Percentiles rank a stretch among this genome's conserved stretches.
These are phyloP conservation scores for Kernera saxatilis DNA, from an alignment of 345 rosid species.

Conservation along the genomic window DNA sequence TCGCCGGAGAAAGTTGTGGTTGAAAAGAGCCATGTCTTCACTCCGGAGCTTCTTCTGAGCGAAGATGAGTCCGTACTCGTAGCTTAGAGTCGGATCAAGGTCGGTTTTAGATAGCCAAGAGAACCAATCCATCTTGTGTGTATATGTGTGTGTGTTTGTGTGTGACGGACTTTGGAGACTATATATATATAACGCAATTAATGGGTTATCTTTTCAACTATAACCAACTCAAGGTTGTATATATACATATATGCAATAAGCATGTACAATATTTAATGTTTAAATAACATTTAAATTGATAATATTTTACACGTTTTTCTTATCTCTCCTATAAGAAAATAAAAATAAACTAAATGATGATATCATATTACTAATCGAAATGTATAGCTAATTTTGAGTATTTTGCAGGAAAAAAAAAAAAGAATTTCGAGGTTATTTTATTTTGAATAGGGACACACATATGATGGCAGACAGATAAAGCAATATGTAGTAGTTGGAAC, in stretches of 20 bases:
- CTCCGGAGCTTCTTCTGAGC: slow-evolving; percentile 54
- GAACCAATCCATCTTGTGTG: slow-evolving; percentile 69
- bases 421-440: not conserved
- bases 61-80: slow-evolving; percentile 60
- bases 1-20: slow-evolving; percentile 72
- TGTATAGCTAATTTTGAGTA: not conserved
- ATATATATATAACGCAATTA: not conserved
- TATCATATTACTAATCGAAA: not conserved
- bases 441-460: not conserved
- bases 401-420: not conserved
- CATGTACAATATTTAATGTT: not conserved
- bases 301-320: not conserved
- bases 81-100: slow-evolving; percentile 57
- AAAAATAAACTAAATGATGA: no score
- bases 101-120: slow-evolving; percentile 64
- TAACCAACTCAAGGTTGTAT: no score
- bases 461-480: not conserved
- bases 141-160: not conserved
- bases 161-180: not conserved
- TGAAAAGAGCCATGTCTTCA: slow-evolving; percentile 64
- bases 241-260: not conserved
- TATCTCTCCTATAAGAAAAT: not conserved
- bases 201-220: no score
- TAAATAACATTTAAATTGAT: not conserved
- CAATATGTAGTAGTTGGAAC: slow-evolving; percentile 10